A percentile compares a stretch with the other conserved stretches of the same genome.
Evolutionary conservation across 177 flowering plant species (phyloP).

Genomic region (Vitis hybrid): DNA sequence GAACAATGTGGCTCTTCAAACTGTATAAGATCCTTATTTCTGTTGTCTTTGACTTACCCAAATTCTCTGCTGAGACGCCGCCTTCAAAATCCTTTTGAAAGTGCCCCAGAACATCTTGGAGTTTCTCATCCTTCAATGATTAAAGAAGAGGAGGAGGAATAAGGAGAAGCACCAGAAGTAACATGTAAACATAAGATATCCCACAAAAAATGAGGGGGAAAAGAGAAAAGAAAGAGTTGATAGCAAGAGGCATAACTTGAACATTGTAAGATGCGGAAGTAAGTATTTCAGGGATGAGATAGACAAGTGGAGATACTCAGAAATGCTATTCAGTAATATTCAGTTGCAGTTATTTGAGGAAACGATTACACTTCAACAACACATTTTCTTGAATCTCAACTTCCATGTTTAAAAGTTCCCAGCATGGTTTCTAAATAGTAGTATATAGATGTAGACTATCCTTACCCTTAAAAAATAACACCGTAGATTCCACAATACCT

Average conservation of each 20-base stretch:
- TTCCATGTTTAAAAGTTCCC: neutral
- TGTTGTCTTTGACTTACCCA: conserved; percentile 57
- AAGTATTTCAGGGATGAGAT: neutral
- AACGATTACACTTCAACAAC: conserved; percentile 1
- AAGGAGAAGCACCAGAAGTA: neutral
- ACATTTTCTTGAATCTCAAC: neutral
- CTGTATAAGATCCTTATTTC: conserved; percentile 1
- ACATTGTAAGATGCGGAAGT: neutral
- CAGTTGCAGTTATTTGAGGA: neutral
- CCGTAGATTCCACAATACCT: neutral
- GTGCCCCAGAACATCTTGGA: conserved; percentile 81
- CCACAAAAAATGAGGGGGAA: neutral
- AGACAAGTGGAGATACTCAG: neutral
- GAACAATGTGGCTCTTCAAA: conserved; percentile 2
- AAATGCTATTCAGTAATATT: neutral
- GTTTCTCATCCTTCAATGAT: conserved; percentile 66
- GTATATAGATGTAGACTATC: neutral
- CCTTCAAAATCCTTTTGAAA: conserved; percentile 92
- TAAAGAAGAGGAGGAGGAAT: conserved; percentile 1
- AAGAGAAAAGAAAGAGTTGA: neutral
- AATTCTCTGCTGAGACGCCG: conserved; percentile 76
- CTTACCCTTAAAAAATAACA: neutral
- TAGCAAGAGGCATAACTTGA: neutral
- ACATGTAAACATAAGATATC: neutral
- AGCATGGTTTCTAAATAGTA: neutral